Base-by-base conservation (phyloP, 2,329 filamentous ascomycete genomes). In the Setomelanomma holmii region DNA sequence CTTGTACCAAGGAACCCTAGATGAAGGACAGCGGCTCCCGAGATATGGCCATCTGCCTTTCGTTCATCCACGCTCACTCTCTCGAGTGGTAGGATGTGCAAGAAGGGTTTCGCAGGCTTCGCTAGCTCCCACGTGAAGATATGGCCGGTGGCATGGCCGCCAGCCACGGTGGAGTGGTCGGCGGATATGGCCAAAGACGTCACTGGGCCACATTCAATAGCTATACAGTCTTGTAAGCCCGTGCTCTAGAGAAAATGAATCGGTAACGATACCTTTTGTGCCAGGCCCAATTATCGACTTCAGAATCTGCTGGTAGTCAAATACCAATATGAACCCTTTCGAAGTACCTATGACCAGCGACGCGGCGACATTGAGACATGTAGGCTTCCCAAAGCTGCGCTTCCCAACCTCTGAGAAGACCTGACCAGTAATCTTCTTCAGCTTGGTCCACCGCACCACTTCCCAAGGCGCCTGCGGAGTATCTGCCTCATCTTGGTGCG, bases 111-210 rank as follows among this genome's bases (percentile, higher is more conserved):
- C 3, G 91, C 86, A n/a, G 89, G 84, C 51, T 89, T 85, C 35
- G 85, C 84, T 11, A 93, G 89, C 72, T 99, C 96, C 96, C 96
- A 99, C 0, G 93, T 99, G 69, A 97, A 98, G 46, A 99, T 96
- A 69, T 87, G 88, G 3, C 95, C 96, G 64, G 89, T 91, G 0
- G 87, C 88, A 82, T 99, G 93, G 3, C 95, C 95, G 33, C 88
- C 91, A 27, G 91, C 95, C 60, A 99, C 83, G 1, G 93, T 96
- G 1, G 90, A 89, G 74, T 98, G 92, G 69, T 99, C 95, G 16
- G 93, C 93, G 22, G 95, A 96, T 51, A 98, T 86, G 4, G 95
- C 91, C 52, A 99, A 80, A 1, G 95, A 85, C 4, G 91, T 96
- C 42, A 99, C 84, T 40, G 92, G 80, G 1, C 95, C 96, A 58